Base-by-base conservation (phyloP, 1,139 yeast species). In the Candida neerlandica region DNA sequence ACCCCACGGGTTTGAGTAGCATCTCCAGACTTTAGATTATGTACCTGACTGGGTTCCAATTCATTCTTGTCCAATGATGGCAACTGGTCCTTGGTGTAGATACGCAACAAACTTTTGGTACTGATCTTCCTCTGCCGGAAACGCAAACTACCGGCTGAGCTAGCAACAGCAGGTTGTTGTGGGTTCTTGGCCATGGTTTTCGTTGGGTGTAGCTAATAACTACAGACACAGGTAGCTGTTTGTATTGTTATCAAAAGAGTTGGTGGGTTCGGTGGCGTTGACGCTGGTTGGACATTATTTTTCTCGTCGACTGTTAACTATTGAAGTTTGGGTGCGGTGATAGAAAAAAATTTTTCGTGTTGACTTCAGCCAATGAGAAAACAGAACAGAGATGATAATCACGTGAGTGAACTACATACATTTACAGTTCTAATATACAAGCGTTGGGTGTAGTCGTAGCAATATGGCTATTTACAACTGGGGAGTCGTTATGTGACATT, bases 101-200 rank as follows among this genome's bases (percentile, higher is more conserved):
- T 86, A 54, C 88, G 85, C 51, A 94, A 78, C n/a, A 89, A 84
- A 67, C 91, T 97, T 65, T 90, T 91, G 49, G 90, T 95, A 49
- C 95, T 86, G 58, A 91, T 90, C 70, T 91, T 91, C 55, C 97
- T 80, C 72, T 91, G 96, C 55, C 97, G 83, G 69, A 90, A 89
- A 56, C 96, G 40, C 14, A 37, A 37, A 37, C 40, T 37, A 37
- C 40, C 40, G 27, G 40, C 40, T 27, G 40, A 37, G 40, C 19
- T 75, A 45, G 94, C 89, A 45, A 84, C 82, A 37, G 79, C 69
- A 38, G 75, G 61, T 56, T 65, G 77, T 48, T 61, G 66, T 49
- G 72, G 67, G 46, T 63, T 69, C 66, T 42, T 66, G 56, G 47
- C 62, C 67, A 47, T 64, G 11, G 40, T 37, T 12, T 66, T 48